phyloP scores from a whole-genome alignment of 768 basidiomycete genomes.

The Sistotremastrum niveocremeum region DNA sequence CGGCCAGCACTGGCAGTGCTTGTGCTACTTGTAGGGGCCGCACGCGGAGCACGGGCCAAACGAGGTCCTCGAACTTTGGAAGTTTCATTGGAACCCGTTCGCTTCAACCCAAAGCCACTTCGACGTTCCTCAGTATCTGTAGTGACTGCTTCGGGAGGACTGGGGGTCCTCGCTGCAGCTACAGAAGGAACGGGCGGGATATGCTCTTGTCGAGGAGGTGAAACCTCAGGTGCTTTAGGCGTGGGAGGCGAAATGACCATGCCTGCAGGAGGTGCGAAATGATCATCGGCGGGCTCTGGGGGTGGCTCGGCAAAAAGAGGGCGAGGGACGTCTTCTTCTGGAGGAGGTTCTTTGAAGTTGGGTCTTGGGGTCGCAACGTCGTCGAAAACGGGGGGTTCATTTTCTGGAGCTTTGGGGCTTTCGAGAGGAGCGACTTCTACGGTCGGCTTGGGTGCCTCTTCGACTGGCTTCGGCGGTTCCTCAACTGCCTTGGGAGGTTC shows the following conservation, averaged over 20 bases:
- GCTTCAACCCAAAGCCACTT: slow-evolving; percentile 23
- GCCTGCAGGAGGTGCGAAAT: slow-evolving; percentile 16
- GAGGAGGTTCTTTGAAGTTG: slow-evolving; percentile 49
- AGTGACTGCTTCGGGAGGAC: slow-evolving; percentile 21
- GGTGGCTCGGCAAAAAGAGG: slow-evolving; percentile 13
- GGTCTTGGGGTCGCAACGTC: slow-evolving; percentile 27
- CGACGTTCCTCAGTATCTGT: not conserved
- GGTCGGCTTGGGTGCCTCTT: not conserved
- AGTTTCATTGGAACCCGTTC: slow-evolving; percentile 30
- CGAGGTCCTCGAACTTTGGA: slow-evolving; percentile 35
- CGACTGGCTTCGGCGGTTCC: slow-evolving; percentile 2
- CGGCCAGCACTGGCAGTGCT: not conserved
- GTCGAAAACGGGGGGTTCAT: slow-evolving; percentile 13
- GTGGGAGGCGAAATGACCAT: slow-evolving; percentile 31
- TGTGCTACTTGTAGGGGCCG: slow-evolving; percentile 2
- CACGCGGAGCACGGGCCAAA: slow-evolving; percentile 33
- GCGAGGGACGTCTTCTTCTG: slow-evolving; percentile 37
- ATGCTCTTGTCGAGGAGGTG: slow-evolving; percentile 5
- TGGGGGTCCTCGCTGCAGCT: slow-evolving; percentile 10
- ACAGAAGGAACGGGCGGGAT: slow-evolving; percentile 1
- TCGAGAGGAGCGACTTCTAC: not conserved
- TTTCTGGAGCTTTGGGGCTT: not conserved
- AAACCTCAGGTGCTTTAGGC: slow-evolving; percentile 16
- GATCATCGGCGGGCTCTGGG: slow-evolving; percentile 1
- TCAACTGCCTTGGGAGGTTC: slow-evolving; percentile 3